Conservation (phyloP, 169 alveolate species). For the Plasmodium vinckei region DNA sequence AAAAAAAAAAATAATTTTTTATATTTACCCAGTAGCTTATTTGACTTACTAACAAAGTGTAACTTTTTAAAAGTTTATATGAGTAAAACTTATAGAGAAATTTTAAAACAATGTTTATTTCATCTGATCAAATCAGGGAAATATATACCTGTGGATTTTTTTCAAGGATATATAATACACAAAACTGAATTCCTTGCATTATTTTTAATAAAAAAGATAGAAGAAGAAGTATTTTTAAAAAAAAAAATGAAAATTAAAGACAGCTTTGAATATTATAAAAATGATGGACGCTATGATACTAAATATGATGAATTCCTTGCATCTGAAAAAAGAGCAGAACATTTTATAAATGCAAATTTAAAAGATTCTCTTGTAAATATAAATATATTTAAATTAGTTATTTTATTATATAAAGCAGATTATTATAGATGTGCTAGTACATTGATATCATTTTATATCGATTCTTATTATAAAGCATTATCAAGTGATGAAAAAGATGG, state of each 20-base stretch:
- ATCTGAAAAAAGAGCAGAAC: constrained; percentile 71
- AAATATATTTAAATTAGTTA: constrained; percentile 37
- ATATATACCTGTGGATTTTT: constrained; percentile 67
- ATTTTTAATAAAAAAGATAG: constrained; percentile 40
- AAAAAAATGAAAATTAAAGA: constrained; percentile 49
- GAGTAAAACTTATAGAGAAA: constrained; percentile 61
- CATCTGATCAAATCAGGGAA: constrained; percentile 29
- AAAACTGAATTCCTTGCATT: constrained; percentile 57
- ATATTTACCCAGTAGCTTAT: constrained; percentile 45
- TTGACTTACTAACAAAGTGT: constrained; percentile 57
- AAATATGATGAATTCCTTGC: constrained; percentile 46
- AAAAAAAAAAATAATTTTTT: constrained; percentile 18
- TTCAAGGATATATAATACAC: constrained; percentile 76
- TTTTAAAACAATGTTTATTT: constrained; percentile 72
- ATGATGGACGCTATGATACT: background rate
- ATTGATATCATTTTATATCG: constrained; percentile 27
- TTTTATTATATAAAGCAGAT: constrained; percentile 62
- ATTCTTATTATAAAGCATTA: constrained; percentile 18
- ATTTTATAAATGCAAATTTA: constrained; percentile 59
- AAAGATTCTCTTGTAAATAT: constrained; percentile 40
- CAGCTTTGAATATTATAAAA: constrained; percentile 3
- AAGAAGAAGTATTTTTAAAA: constrained; percentile 57
- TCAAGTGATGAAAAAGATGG: constrained; percentile 1
- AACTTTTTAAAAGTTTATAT: constrained; percentile 55
- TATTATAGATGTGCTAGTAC: constrained; percentile 64